Base-by-base conservation (phyloP, 495 filamentous ascomycete genomes). In the Recurvomyces mirabilis region DNA sequence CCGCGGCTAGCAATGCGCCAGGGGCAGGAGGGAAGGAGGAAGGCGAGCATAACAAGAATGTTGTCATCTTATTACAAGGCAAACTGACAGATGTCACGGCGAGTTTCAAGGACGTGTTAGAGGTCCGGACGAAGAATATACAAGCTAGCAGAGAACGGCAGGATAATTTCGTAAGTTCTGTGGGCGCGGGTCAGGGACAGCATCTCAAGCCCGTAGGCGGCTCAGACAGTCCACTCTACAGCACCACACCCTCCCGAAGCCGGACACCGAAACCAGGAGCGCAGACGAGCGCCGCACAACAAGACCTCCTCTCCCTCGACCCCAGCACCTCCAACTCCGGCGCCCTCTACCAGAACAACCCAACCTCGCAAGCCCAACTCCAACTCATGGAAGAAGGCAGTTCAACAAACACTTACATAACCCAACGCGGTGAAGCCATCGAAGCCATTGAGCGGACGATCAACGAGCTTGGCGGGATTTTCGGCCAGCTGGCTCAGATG, bases 111-210 rank as follows among this genome's bases (percentile, higher is more conserved):
- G 89, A 95, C 52, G 89, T 96, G 0, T 72, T 96, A 11, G 91
- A 98, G 59, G 86, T 94, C 18, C 79, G 91, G 23, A 98, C 91
- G 34, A 94, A 95, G 68, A 98, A 98, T 63, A 94, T 96, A 38
- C 93, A 95, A 63, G 93, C 93, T 11, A 89, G 85, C 33, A 74
- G 86, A 26, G 81, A 84, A 31, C 68, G 91, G 44, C 95, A 91
- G 38, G 93, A 98, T 61, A 91, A 95, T 57, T 98, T 98, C 50
- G 84, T 96, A 18, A 88, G 84, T 1, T 86, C 83, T 11, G 86
- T 93, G 30, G n/a, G n/a, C n/a, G n/a, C n/a, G n/a, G 76, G 82
- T 30, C 86, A 89, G 45, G 77, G 82, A 24, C 13, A 21, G 1
- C 38, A 84, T 48, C 72, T 69, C 3, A 74, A 80, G 60, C 76